These are phyloP conservation scores for Rhodotorula mucilaginosa DNA, from an alignment of 1,284 basidiomycete species.

Conservation along the genomic window DNA sequence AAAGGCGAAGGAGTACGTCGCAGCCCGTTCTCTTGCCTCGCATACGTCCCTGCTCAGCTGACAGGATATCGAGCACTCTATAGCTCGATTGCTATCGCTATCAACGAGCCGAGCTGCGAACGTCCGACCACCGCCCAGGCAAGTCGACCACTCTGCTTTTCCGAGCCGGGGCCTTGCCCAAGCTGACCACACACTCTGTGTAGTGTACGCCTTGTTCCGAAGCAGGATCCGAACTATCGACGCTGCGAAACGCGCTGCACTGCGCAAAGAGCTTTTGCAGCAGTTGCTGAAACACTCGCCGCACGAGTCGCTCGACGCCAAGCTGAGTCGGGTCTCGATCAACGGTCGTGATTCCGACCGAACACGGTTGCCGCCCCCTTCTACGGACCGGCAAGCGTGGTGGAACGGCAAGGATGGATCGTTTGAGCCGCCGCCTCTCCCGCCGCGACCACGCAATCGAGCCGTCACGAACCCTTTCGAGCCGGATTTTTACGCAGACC, in stretches of 20 bases:
- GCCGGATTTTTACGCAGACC: not conserved
- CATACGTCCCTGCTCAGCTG: not conserved
- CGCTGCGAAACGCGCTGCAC: slow-evolving; percentile 63
- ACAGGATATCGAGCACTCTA: slow-evolving; percentile 14
- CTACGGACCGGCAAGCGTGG: slow-evolving; percentile 69
- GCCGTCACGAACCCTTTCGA: slow-evolving; percentile 12
- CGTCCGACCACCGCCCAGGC: slow-evolving; percentile 94
- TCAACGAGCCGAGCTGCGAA: slow-evolving; percentile 69
- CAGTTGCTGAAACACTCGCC: slow-evolving; percentile 50
- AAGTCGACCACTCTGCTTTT: slow-evolving; percentile 30
- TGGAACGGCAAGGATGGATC: slow-evolving; percentile 58
- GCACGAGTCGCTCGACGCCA: slow-evolving; percentile 22
- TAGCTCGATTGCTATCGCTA: slow-evolving; percentile 50
- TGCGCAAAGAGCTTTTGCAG: slow-evolving; percentile 60
- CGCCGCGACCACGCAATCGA: not conserved
- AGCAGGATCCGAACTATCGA: slow-evolving; percentile 77
- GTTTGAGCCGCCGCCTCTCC: slow-evolving; percentile 9
- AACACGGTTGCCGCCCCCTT: slow-evolving; percentile 67
- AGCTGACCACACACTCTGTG: not conserved
- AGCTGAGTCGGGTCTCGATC: slow-evolving; percentile 44
- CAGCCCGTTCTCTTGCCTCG: not conserved
- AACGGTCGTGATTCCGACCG: slow-evolving; percentile 24
- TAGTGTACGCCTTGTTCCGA: slow-evolving; percentile 81
- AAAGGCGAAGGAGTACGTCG: slow-evolving; percentile 64
- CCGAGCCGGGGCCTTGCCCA: not conserved